These are phyloP conservation scores for Parachaetomium inaequale DNA, from an alignment of 495 filamentous ascomycete species.

Conservation along the genomic window DNA sequence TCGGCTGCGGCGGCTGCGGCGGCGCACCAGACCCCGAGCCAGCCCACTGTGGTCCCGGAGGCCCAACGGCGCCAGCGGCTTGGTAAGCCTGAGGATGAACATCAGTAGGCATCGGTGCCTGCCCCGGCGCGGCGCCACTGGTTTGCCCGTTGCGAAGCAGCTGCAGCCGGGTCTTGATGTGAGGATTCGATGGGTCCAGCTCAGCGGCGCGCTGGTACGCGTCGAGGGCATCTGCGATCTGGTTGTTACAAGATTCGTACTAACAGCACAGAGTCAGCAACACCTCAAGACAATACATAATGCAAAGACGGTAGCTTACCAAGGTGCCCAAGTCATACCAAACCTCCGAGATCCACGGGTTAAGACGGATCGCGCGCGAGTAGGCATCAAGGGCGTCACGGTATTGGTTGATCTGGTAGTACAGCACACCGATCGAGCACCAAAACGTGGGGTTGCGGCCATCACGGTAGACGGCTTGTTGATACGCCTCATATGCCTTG, in stretches of 20 bases:
- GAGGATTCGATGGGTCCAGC: constrained; percentile 85
- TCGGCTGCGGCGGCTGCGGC: constrained; percentile 40
- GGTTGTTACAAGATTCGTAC: constrained; percentile 99
- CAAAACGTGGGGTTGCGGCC: constrained; percentile 98
- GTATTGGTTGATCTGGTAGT: constrained; percentile 99
- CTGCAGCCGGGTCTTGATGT: constrained; percentile 93
- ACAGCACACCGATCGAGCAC: constrained; percentile 99
- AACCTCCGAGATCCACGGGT: constrained; percentile 98
- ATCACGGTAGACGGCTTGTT: constrained; percentile 97
- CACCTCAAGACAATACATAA: neutral
- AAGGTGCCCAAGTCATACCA: constrained; percentile 98
- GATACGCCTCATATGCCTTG: constrained; percentile 98
- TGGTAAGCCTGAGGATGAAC: constrained; percentile 76
- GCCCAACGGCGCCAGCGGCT: constrained; percentile 60
- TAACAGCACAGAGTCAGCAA: constrained; percentile 35
- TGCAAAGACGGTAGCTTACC: constrained; percentile 54
- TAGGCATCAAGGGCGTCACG: constrained; percentile 98
- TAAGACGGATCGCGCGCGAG: constrained; percentile 93
- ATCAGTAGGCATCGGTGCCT: too few species aligned
- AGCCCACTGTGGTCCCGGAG: constrained; percentile 83
- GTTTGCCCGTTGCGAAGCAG: constrained; percentile 76
- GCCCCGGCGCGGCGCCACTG: constrained; percentile 60
- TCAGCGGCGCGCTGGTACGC: constrained; percentile 94
- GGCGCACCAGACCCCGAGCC: constrained; percentile 58
- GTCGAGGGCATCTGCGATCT: constrained; percentile 93